Percentiles rank a stretch among this genome's conserved stretches.
These are phyloP conservation scores for Rhexocercosporidium sp. DNA, from an alignment of 2,329 filamentous ascomycete genomes.

Conservation along the genomic window DNA sequence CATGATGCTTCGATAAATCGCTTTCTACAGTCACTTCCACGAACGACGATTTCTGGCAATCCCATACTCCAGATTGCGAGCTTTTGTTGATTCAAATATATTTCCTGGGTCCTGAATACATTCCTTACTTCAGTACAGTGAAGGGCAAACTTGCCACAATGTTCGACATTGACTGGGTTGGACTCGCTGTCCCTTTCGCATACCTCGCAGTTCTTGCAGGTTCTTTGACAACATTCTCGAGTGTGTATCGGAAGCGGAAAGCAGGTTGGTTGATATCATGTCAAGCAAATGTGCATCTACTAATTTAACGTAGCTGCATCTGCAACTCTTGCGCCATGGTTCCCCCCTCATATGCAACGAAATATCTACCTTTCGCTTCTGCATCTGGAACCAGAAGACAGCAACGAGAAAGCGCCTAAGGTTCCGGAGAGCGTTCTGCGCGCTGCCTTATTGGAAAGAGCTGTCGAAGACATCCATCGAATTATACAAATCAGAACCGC, in stretches of 20 bases:
- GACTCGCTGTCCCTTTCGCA: constrained; percentile 83
- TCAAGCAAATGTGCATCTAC: constrained; percentile 27
- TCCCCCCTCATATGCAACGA: constrained; percentile 85
- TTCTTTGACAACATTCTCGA: constrained; percentile 90
- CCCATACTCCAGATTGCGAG: not conserved
- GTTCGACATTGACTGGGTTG: constrained; percentile 72
- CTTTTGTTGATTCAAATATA: not conserved
- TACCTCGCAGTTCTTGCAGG: constrained; percentile 88
- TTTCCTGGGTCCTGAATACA: not conserved
- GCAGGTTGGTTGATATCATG: constrained; percentile 62
- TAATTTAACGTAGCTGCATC: constrained; percentile 64
- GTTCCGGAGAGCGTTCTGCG: constrained; percentile 86
- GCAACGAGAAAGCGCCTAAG: constrained; percentile 67
- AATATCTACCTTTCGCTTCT: constrained; percentile 94
- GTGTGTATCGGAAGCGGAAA: constrained; percentile 91
- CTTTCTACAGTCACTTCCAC: not conserved
- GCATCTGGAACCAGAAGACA: constrained; percentile 71
- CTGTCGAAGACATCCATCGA: constrained; percentile 89
- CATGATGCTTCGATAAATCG: not conserved
- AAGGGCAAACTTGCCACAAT: constrained; percentile 36
- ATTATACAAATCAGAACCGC: constrained; percentile 87
- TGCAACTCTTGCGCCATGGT: constrained; percentile 91
- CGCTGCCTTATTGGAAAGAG: constrained; percentile 85
- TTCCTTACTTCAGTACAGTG: not conserved
- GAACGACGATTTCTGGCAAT: not conserved